Percentiles rank a stretch among this genome's conserved stretches.
Evolutionary conservation across 129 eudicot genomes (phyloP).

Genomic region (Pittosporum tobira): DNA sequence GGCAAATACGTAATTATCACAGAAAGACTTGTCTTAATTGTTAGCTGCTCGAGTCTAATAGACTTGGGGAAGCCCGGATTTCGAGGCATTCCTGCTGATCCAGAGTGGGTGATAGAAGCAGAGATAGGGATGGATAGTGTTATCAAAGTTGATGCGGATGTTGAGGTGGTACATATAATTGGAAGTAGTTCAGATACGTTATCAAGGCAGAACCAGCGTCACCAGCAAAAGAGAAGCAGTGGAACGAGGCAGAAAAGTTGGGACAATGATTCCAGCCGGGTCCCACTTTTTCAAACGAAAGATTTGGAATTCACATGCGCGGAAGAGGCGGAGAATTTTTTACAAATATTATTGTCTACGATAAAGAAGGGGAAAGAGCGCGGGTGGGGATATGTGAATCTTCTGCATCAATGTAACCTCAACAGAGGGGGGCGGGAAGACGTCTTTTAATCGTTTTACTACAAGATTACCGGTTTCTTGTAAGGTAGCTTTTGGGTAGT

Average conservation of each 20-base stretch:
- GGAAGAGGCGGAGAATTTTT: slow-evolving; percentile 61
- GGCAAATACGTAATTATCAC: slow-evolving; percentile 70
- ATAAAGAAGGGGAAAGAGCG: slow-evolving; percentile 59
- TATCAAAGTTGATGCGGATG: slow-evolving; percentile 70
- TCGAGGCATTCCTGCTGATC: slow-evolving; percentile 74
- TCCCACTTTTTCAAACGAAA: slow-evolving; percentile 69
- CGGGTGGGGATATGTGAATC: slow-evolving; percentile 58
- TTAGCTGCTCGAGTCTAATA: slow-evolving; percentile 65
- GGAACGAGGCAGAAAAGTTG: slow-evolving; percentile 30
- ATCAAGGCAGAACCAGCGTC: slow-evolving; percentile 28
- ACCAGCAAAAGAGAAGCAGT: slow-evolving; percentile 31
- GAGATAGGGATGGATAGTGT: slow-evolving; percentile 73
- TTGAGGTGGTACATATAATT: slow-evolving; percentile 75
- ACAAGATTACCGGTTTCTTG: too few species aligned
- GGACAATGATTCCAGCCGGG: slow-evolving; percentile 36
- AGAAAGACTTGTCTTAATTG: slow-evolving; percentile 42
- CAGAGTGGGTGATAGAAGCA: slow-evolving; percentile 62
- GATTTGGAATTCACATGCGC: slow-evolving; percentile 43
- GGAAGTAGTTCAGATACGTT: slow-evolving; percentile 65
- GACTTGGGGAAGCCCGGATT: slow-evolving; percentile 52
- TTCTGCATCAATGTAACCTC: slow-evolving; percentile 71
- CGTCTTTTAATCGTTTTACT: too few species aligned
- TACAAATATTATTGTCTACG: slow-evolving; percentile 43
- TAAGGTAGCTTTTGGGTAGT: too few species aligned
- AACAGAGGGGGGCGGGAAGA: slow-evolving; percentile 16